Conservation (phyloP, 352 stramenopile genomes). For the Pythium biforme region DNA sequence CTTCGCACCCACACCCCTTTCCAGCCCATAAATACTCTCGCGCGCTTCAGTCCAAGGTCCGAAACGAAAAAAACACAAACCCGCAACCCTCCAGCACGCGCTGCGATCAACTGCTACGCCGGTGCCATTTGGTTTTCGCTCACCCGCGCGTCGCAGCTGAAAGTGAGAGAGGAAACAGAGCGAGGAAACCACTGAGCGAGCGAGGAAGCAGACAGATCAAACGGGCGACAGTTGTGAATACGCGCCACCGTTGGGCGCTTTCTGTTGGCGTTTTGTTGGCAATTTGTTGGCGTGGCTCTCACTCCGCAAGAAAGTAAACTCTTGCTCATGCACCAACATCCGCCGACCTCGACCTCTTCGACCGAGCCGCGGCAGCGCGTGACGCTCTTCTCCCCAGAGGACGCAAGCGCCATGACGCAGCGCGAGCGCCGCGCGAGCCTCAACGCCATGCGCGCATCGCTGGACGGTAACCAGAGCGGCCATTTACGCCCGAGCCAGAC, state of each 20-base stretch:
- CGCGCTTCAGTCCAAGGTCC: background rate
- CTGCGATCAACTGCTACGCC: too few relatives aligned
- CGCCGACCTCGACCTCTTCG: background rate
- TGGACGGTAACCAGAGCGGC: constrained; percentile 12
- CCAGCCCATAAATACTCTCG: constrained; percentile 5
- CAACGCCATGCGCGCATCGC: constrained; percentile 18
- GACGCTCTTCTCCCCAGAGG: constrained; percentile 68
- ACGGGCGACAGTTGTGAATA: too few relatives aligned
- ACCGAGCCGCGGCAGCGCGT: constrained; percentile 50
- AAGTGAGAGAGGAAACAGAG: background rate
- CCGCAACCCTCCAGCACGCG: constrained; percentile 1
- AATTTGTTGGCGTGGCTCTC: too few relatives aligned
- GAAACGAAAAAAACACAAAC: background rate
- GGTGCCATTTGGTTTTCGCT: constrained; percentile 14
- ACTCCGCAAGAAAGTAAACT: too few relatives aligned
- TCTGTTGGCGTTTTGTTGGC: too few relatives aligned
- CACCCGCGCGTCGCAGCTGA: background rate
- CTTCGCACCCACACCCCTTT: constrained; percentile 3
- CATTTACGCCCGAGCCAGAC: constrained; percentile 61
- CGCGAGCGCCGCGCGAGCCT: constrained; percentile 53
- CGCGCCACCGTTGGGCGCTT: too few relatives aligned
- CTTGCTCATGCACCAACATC: background rate
- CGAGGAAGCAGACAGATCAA: too few relatives aligned
- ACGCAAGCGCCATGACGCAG: constrained; percentile 68
- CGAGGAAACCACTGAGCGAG: too few relatives aligned